phyloP scores from a whole-genome alignment of 805 yeast species.

The Saccharomycopsis sp. region DNA sequence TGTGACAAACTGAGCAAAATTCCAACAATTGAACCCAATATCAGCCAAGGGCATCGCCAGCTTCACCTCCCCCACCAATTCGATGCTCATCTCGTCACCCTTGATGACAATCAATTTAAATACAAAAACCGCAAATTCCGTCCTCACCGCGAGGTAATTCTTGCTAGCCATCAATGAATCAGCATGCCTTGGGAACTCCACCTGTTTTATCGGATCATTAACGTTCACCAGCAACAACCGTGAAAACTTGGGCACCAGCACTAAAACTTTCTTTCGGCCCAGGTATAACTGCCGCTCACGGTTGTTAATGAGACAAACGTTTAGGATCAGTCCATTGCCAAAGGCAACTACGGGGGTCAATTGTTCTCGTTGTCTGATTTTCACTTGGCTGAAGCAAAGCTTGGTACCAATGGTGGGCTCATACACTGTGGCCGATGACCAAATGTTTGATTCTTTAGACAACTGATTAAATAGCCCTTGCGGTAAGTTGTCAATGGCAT shows the following conservation, averaged over 20 bases:
- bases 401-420: conserved; percentile 6
- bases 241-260: conserved; percentile 18
- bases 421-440: conserved; percentile 10
- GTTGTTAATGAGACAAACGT: neutral
- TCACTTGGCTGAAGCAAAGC: conserved; percentile 22
- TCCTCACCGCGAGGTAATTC: conserved; percentile 33
- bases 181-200: conserved; percentile 29
- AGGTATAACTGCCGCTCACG: conserved; percentile 2
- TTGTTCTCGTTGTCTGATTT: conserved; percentile 8
- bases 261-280: neutral
- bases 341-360: conserved; percentile 7
- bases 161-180: conserved; percentile 16
- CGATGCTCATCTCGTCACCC: conserved; percentile 19
- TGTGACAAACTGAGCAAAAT: conserved; percentile 32
- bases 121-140: conserved; percentile 30
- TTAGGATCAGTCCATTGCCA: conserved; percentile 2
- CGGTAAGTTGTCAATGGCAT: too few relatives aligned
- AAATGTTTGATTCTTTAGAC: conserved; percentile 1
- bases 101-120: conserved; percentile 26
- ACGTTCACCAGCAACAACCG: conserved; percentile 24
- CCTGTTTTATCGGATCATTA: conserved; percentile 35
- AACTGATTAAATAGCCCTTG: neutral
- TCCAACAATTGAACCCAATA: conserved; percentile 38
- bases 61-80: conserved; percentile 24
- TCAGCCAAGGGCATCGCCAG: conserved; percentile 34